Evolutionary conservation across 1,139 yeast species (phyloP).

Genomic region (Tardiomyces blankii): DNA sequence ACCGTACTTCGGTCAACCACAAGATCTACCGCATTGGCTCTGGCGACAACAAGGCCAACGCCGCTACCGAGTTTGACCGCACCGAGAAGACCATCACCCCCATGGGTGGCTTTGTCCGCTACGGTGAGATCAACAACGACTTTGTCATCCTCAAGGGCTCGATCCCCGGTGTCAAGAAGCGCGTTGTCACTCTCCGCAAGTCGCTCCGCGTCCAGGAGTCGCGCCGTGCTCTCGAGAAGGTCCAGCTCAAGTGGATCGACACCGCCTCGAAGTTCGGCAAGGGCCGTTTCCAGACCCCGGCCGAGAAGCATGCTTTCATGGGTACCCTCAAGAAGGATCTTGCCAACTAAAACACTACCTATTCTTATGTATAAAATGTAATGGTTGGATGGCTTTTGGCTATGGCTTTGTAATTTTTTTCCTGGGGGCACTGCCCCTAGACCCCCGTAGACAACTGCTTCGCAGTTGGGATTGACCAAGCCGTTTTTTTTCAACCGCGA

Average conservation of each 20-base stretch:
- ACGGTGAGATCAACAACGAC: conserved; percentile 97
- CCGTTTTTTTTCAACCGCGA: too few species aligned
- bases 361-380: not conserved
- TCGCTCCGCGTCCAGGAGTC: conserved; percentile 96
- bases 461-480: too few species aligned
- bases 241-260: conserved; percentile 98
- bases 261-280: conserved; percentile 99
- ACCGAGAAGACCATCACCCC: conserved; percentile 99
- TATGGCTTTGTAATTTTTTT: too few species aligned
- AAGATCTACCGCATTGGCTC: conserved; percentile 98
- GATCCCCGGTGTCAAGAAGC: conserved; percentile 99
- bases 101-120: conserved; percentile 99
- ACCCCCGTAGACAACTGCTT: too few species aligned
- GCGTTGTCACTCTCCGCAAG: conserved; percentile 98
- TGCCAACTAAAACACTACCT: conserved; percentile 11
- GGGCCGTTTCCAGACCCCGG: conserved; percentile 99
- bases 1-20: conserved; percentile 99
- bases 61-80: conserved; percentile 97
- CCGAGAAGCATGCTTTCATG: conserved; percentile 99
- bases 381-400: not conserved
- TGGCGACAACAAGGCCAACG: conserved; percentile 89
- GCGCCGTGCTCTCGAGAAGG: conserved; percentile 95
- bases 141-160: conserved; percentile 97
- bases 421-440: too few species aligned
- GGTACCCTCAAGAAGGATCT: conserved; percentile 98